Percentiles rank a stretch among this genome's conserved stretches.
Conservation (phyloP, 1,139 yeast species). For the Taiozyma sp. region DNA sequence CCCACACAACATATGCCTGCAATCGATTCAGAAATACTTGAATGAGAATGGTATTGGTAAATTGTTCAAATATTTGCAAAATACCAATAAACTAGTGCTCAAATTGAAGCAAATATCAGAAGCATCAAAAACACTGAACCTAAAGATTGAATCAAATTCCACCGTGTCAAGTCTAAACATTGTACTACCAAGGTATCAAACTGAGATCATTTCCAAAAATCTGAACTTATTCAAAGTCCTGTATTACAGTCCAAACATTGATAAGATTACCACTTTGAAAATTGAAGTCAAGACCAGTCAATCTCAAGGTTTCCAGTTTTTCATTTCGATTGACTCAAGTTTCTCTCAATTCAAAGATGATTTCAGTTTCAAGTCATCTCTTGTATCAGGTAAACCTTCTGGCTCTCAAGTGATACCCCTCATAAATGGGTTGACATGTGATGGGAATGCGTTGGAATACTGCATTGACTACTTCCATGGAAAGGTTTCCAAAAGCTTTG, state of each 20-base stretch:
- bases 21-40: conserved; percentile 18
- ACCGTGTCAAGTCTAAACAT: conserved; percentile 7
- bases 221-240: conserved; percentile 15
- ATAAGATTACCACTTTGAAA: not conserved
- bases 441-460: conserved; percentile 10
- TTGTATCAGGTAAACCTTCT: conserved; percentile 2
- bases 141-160: not conserved
- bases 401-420: conserved; percentile 10
- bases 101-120: conserved; percentile 13
- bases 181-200: not conserved
- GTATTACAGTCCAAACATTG: conserved; percentile 11
- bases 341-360: conserved; percentile 6
- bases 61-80: conserved; percentile 19
- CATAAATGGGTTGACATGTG: conserved; percentile 15
- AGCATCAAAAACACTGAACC: not conserved
- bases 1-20: conserved; percentile 20
- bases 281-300: not conserved
- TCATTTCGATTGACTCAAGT: not conserved
- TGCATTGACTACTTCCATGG: conserved; percentile 16
- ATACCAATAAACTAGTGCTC: conserved; percentile 15
- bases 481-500: not conserved
- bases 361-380: conserved; percentile 6
- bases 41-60: conserved; percentile 18
- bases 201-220: conserved; percentile 19
- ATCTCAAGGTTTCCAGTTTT: not conserved